phyloP scores from a whole-genome alignment of 2,329 filamentous ascomycete genomes.

The Geosmithia putterillii region DNA sequence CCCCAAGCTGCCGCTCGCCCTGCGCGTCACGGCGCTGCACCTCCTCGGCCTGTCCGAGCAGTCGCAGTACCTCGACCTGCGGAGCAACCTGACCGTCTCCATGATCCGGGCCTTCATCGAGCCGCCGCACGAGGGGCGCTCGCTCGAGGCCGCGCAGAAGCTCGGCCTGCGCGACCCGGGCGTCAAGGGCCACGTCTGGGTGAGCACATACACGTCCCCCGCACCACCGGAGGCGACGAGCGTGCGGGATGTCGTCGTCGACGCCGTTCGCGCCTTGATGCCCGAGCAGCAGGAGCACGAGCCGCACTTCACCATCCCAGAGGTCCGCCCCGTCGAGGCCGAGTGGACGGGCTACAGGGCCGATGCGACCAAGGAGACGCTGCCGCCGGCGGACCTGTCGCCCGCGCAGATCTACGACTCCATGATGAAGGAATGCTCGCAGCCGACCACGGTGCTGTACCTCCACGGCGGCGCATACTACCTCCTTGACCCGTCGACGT shows the following conservation, averaged over 20 bases:
- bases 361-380: constrained; percentile 29
- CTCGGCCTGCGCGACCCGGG: constrained; percentile 49
- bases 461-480: constrained; percentile 69
- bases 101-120: constrained; percentile 56
- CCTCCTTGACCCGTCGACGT: constrained; percentile 56
- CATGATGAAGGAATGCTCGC: constrained; percentile 56
- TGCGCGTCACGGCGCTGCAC: constrained; percentile 51
- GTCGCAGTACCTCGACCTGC: constrained; percentile 66
- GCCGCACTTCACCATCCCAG: constrained; percentile 27
- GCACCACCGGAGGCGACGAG: constrained; percentile 43
- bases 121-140: constrained; percentile 26
- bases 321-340: constrained; percentile 45
- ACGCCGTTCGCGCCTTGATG: constrained; percentile 30
- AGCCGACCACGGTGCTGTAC: constrained; percentile 54
- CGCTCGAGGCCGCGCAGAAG: constrained; percentile 51
- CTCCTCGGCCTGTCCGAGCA: constrained; percentile 56
- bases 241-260: constrained; percentile 43
- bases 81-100: constrained; percentile 59
- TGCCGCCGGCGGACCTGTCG: constrained; percentile 39
- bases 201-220: constrained; percentile 56
- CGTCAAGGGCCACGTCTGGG: constrained; percentile 72
- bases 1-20: constrained; percentile 46
- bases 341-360: constrained; percentile 67
- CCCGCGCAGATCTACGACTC: constrained; percentile 53
- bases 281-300: constrained; percentile 3